Evolutionary conservation across 2,329 filamentous ascomycete genomes (phyloP), one percentile per base, ranked within the genome.

Genomic region (Colletotrichum horii): DNA sequence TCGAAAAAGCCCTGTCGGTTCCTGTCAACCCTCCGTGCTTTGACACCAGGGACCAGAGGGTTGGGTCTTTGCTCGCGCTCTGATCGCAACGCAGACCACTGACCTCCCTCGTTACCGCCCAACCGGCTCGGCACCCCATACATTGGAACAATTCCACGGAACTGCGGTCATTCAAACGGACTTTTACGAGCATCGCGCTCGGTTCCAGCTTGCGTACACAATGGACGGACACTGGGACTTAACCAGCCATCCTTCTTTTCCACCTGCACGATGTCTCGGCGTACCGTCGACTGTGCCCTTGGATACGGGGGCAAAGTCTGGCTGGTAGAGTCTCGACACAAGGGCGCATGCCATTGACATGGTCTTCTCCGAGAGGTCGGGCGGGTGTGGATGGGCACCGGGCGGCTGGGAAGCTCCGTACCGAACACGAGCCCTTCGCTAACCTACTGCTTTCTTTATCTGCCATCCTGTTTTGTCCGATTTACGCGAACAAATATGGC

Each of bases 21-120:
- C n/a, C 66, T 74, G 58, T 74, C 66, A 74, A 74, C 8, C 14
- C 26, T 66, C 22, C 4, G 11, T 30, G 55, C 72, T 72, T 64
- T 66, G 72, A 64, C 62, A 22, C 52, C 15, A 52, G 52, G 55
- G 62, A 24, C 34, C 67, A 48, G 34, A n/a, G 19, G 30, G 61
- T 36, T 43, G 55, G 71, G 34, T 58, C 61, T 72, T 30, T 38
- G 38, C 65, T 22, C 16, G 16, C 62, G 73, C 69, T 72, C 62
- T 67, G 73, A 61, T 67, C 61, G 30, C 52, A 32, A 32, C 30
- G 66, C 34, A 32, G 55, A 58, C 55, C 30, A 66, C 60, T 12
- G 15, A 22, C 15, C 22, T 4, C 4, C 22, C 16, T 19, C 16
- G 66, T 52, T 58, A 32, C 52, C 52, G 32, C 66, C 38, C 66